Conservation (phyloP, 352 stramenopile genomes). For the Pythium angustatum region DNA sequence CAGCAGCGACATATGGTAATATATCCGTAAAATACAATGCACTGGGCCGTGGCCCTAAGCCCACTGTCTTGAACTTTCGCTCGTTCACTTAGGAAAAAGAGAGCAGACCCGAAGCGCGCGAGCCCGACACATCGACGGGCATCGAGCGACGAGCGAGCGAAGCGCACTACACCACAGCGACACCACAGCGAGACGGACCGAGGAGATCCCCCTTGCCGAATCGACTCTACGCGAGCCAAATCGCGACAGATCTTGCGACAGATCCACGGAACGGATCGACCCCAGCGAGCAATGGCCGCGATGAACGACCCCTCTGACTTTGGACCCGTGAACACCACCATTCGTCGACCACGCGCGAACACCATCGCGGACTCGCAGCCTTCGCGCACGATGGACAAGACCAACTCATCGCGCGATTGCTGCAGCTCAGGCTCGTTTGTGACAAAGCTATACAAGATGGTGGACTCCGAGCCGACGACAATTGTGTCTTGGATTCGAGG, state of each 20-base stretch:
- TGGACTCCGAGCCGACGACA: constrained; percentile 74
- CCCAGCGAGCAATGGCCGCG: constrained; percentile 4
- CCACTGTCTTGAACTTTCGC: constrained; percentile 37
- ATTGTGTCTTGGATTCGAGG: constrained; percentile 81
- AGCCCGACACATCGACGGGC: background rate
- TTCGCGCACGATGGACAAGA: constrained; percentile 25
- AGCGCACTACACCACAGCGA: background rate
- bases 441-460: constrained; percentile 85
- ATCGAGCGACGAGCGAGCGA: background rate
- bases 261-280: too few species aligned
- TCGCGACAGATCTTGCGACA: background rate
- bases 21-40: constrained; percentile 17
- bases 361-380: constrained; percentile 27
- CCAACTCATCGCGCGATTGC: constrained; percentile 20
- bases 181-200: background rate
- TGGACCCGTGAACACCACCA: constrained; percentile 1
- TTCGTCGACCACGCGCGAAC: constrained; percentile 26
- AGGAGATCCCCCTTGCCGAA: background rate
- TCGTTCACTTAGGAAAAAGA: constrained; percentile 70
- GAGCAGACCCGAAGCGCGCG: constrained; percentile 4
- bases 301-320: constrained; percentile 6
- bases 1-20: constrained; percentile 25
- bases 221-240: background rate
- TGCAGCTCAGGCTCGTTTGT: constrained; percentile 77
- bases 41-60: background rate